Evolutionary conservation across 345 rosid species (phyloP), one percentile per base, ranked within the genome.

Genomic region (Camelina hispida): DNA sequence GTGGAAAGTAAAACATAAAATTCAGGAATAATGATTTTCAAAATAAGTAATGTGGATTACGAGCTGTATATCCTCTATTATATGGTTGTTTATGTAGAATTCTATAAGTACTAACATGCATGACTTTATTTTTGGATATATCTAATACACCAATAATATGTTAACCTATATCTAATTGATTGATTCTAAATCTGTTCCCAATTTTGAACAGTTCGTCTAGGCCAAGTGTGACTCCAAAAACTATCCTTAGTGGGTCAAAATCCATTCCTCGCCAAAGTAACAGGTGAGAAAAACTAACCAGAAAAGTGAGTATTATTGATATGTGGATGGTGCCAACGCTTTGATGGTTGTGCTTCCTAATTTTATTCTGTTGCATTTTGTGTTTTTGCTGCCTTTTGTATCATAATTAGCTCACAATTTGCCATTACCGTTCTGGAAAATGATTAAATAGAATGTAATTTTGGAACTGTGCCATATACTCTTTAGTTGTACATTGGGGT

Each of bases 301-400:
- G 59, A 71, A 71, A 77, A 65, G 72, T 77, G 68, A 77, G 80
- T 77, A 7, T 60, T 68, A 42, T 47, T 56, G 51, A 61, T 62
- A 51, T 47, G 7, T 68, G 1, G 37, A 59, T 66, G 44, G 51
- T 23, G 23, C 25, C 37, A 38, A 43, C 38, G 22, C 38, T 57
- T 37, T 44, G 16, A 43, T 64, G 20, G 58, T 9, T 40, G 47
- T 60, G 38, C 55, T 52, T 52, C 68, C 25, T 75, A 38, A 25
- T 17, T 34, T 42, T 43, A 43, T 3, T 7, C 34, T 75, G 42
- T 67, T 50, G 18, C 47, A 16, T 50, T 68, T 59, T 23, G 66
- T 35, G 30, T 50, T 60, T 34, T 56, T 17, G 51, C 62, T 48
- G 52, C 60, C 32, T 66, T 11, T 32, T 18, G 50, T 14, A 42